Base-by-base conservation (phyloP, 768 basidiomycete genomes). In the Kwoniella mangroviensis region DNA sequence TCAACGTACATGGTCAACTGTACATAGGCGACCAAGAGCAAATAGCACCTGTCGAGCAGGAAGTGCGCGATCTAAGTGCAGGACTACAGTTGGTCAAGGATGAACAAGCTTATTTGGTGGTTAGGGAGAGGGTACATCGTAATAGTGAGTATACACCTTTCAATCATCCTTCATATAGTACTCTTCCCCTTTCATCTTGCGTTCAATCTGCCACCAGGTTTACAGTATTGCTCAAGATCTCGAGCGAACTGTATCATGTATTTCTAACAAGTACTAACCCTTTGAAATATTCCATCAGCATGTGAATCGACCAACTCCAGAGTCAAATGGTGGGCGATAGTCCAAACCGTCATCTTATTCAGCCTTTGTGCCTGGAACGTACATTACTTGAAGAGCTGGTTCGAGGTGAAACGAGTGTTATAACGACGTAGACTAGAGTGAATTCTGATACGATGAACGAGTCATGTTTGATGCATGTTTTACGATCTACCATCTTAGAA, bases 281-380 rank as follows among this genome's bases (percentile, higher is more conserved):
- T 56, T 19, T 51, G 19, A 24, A 0, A 1, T 55, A 19, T 42
- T 26, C 4, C 17, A 17, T 15, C 68, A 85, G 85, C 85, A 24
- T 85, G 85, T 54, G 85, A 86, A 75, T 83, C 81, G 11, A 85
- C 85, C 71, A 98, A 98, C 82, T 88, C 91, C 49, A 89, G 97
- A 49, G 96, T 99, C 63, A 98, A 98, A 85, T 98, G 94, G 94
- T 99, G 97, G 97, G 95, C 94, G 2, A 90, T 99, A 70, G 82
- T 94, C 7, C 97, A 99, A 83, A 87, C 91, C 4, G 80, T 92
- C 51, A 91, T 98, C 22, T 85, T 98, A 67, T 91, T 98, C 79
- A 86, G 89, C 2, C 91, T 97, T 0, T 95, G 97, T 65, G 95
- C 88, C 54, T 98, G 95, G 95, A 97, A 99, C 84, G 88, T 99